Evolutionary conservation across 345 rosid genomes (phyloP), one percentile per base, ranked within the genome.

Genomic region (Laguncularia racemosa): DNA sequence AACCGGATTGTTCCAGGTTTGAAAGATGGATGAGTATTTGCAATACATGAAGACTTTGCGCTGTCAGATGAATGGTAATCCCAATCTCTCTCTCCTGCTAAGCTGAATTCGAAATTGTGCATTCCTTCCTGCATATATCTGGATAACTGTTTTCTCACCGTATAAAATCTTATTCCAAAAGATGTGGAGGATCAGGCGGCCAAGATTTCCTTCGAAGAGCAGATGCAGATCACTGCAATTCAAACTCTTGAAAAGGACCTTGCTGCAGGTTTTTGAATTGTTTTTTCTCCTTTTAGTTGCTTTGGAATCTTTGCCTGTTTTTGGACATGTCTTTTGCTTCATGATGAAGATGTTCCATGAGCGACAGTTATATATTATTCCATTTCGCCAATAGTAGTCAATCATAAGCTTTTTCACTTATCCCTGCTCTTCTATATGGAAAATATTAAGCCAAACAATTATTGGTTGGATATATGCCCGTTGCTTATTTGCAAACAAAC

Each of bases 171-270:
- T 13, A 17, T 16, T 13, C 14, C 53, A 8, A 44, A 45, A 88
- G 92, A 88, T 65, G 92, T 79, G 58, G 95, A 88, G 72, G 92
- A 91, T 81, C 92, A 84, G 46, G 84, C 82, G 2, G 82, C 90
- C 17, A 84, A 82, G 77, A 69, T 70, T 55, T 79, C 91, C 7
- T 80, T 74, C 16, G 83, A 91, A 56, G 95, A 84, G 78, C 92
- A 88, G 44, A 68, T 61, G 77, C 86, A 40, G 55, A 57, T 80
- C 62, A 59, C 87, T 9, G 72, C 81, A 15, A 76, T 84, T 69
- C 81, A 68, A 55, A 62, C 84, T 40, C 48, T 84, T 71, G 81
- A 85, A 57, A 76, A 68, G 46, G 86, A 91, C 59, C 78, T 88
- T 53, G 52, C 57, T 43, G 79, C 72, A 38, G 81, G 87, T 89